Evolutionary conservation across 495 filamentous ascomycete genomes (phyloP).

Genomic region (Jackrogersella multiformis): DNA sequence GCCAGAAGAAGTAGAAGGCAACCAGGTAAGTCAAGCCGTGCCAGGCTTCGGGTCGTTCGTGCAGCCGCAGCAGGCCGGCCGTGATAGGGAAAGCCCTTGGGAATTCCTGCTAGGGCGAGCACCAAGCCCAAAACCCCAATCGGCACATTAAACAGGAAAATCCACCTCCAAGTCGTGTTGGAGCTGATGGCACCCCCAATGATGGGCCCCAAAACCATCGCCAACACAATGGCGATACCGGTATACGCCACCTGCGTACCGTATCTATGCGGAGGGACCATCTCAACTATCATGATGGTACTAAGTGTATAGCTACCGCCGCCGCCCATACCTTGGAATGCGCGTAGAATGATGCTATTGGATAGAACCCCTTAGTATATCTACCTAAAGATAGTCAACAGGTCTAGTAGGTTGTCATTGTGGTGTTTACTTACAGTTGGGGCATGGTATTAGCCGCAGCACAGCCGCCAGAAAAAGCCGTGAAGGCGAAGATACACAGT

Average conservation of each 20-base stretch:
- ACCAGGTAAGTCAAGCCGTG: conserved; percentile 26
- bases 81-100: conserved; percentile 17
- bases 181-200: conserved; percentile 50
- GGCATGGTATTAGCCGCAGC: conserved; percentile 48
- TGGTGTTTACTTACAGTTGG: conserved; percentile 46
- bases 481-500: conserved; percentile 49
- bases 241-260: conserved; percentile 25
- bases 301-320: conserved; percentile 50
- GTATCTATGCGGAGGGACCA: conserved; percentile 45
- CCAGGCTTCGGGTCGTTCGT: neutral
- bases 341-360: conserved; percentile 48
- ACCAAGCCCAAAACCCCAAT: neutral
- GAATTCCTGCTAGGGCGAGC: conserved; percentile 8
- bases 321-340: conserved; percentile 56
- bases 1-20: conserved; percentile 36
- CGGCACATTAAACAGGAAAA: conserved; percentile 44
- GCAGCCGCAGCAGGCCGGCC: neutral
- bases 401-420: too few relatives aligned
- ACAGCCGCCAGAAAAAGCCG: conserved; percentile 52
- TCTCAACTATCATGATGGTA: conserved; percentile 48
- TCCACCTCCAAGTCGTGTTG: conserved; percentile 53
- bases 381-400: too few relatives aligned
- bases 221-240: conserved; percentile 32
- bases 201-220: conserved; percentile 53
- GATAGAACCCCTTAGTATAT: neutral